Evolutionary conservation across 2,329 filamentous ascomycete genomes (phyloP).

Genomic region (Epichloe hybrida): DNA sequence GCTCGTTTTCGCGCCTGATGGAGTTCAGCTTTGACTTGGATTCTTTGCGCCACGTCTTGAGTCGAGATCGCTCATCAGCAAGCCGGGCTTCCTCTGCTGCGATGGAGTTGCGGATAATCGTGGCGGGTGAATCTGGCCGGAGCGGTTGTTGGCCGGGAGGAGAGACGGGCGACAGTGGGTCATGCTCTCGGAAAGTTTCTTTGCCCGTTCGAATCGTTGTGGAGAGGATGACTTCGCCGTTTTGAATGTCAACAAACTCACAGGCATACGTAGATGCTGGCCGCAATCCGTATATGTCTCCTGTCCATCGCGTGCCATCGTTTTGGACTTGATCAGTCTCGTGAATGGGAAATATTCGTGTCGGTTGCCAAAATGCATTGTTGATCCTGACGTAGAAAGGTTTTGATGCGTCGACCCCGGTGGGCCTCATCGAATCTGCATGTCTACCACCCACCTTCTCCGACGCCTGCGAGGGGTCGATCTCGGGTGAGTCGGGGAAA

Average conservation of each 20-base stretch:
- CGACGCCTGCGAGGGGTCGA: constrained; percentile 18
- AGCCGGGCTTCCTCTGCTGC: constrained; percentile 57
- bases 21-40: constrained; percentile 56
- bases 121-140: constrained; percentile 62
- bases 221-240: constrained; percentile 53
- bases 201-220: constrained; percentile 55
- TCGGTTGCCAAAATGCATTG: constrained; percentile 67
- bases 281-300: constrained; percentile 55
- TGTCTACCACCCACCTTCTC: constrained; percentile 15
- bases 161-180: constrained; percentile 16
- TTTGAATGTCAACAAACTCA: constrained; percentile 59
- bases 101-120: constrained; percentile 65
- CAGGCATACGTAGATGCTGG: constrained; percentile 65
- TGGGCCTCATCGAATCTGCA: constrained; percentile 17
- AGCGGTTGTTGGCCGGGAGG: constrained; percentile 43
- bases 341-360: constrained; percentile 46
- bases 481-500: constrained; percentile 32
- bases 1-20: constrained; percentile 61
- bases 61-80: constrained; percentile 51
- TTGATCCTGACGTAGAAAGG: constrained; percentile 71
- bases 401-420: constrained; percentile 52
- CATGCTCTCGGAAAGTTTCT: constrained; percentile 25
- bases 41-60: constrained; percentile 61
- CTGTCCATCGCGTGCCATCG: constrained; percentile 46
- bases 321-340: constrained; percentile 15